Evolutionary conservation across 805 yeast genomes (phyloP), one percentile per base, ranked within the genome.

Genomic region (Sungouiozyma intestinalis): DNA sequence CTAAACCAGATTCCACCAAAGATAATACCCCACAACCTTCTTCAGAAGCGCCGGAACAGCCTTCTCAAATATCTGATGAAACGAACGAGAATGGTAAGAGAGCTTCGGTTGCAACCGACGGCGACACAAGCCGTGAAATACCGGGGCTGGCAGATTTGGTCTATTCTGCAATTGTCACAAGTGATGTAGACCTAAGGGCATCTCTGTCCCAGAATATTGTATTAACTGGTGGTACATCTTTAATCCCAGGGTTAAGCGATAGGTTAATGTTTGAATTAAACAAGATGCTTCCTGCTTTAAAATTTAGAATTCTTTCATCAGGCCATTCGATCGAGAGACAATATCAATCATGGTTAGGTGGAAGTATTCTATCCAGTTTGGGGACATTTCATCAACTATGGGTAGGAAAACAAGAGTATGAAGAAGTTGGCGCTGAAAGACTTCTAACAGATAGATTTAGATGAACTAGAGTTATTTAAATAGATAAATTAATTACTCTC

Each of bases 301-400:
- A 88, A 61, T 78, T 87, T 35, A 70, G 96, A 56, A 72, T 88
- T 29, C 82, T 86, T 51, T 81, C 94, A 2, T 76, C 81, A 5
- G 96, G 96, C 36, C 79, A 78, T 54, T 61, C 80, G 3, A 71
- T 71, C 43, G 96, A 88, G 63, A 74, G 96, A 56, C 75, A 77
- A 49, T 81, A 75, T 56, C 83, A 86, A 46, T 71, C 90, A 6
- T 88, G 96, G 95, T 74, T 88, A 39, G 97, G 97, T 36, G 96
- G 95, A 6, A 80, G 90, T 49, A 87, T 88, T 33, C 66, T 88
- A 43, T 78, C 94, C 4, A 80, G 92, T 40, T 70, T 88, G 52
- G 97, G 97, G 29, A 85, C 95, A 2, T 88, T 88, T 71, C 97
- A 88, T 61, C 97, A 88, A 62, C 67, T 84, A 65, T 88, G 96